Conservation (phyloP, 208 protist species). For the Leptomonas pyrrhocoris region DNA sequence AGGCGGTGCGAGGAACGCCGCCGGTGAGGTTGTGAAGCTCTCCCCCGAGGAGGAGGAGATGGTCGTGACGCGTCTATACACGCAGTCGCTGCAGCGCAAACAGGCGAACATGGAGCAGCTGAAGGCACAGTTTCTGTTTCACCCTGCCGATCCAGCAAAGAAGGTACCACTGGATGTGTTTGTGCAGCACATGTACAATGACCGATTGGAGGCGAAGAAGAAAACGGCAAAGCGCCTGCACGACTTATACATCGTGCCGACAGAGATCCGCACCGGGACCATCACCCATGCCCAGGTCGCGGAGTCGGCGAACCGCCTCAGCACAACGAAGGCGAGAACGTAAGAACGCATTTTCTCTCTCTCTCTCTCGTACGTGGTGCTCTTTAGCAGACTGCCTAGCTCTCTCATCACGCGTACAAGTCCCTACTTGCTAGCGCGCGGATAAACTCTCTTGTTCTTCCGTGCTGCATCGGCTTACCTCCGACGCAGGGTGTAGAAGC, state of each 20-base stretch:
- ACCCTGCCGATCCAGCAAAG: constrained; percentile 4
- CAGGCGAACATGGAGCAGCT: constrained; percentile 39
- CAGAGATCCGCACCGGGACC: constrained; percentile 50
- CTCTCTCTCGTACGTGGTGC: no score
- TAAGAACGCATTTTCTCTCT: constrained; percentile 1
- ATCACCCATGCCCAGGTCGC: constrained; percentile 35
- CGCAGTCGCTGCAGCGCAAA: constrained; percentile 39
- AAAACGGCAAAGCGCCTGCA: constrained; percentile 73
- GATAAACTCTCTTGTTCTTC: no score
- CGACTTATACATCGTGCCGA: constrained; percentile 76
- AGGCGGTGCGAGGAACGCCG: background rate
- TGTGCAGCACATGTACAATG: constrained; percentile 80
- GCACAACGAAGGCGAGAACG: constrained; percentile 27
- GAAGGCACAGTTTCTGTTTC: constrained; percentile 43
- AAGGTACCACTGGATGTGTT: constrained; percentile 59
- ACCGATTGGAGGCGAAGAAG: constrained; percentile 61
- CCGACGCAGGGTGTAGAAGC: no score
- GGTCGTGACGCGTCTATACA: constrained; percentile 58
- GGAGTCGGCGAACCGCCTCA: constrained; percentile 33
- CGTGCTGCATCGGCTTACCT: no score
- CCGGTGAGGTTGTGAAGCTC: constrained; percentile 6
- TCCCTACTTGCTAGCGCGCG: no score
- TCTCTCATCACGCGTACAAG: no score
- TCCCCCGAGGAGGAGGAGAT: constrained; percentile 42
- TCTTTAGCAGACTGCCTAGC: no score